Evolutionary conservation across 2,329 filamentous ascomycete species (phyloP), one percentile per base, ranked within the genome.

Genomic region (Shiraia bambusicola): DNA sequence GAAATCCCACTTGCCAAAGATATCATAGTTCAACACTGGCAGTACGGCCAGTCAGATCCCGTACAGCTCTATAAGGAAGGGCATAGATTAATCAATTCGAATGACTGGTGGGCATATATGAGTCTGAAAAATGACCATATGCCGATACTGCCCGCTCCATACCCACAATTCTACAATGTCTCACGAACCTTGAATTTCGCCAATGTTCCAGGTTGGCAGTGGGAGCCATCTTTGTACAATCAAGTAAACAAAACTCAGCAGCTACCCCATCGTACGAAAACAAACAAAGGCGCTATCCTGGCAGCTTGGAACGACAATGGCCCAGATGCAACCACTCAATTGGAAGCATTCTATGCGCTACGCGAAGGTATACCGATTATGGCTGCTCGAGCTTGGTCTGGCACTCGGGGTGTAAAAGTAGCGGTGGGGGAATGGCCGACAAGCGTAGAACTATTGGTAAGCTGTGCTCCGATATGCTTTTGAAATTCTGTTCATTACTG

Each of bases 61-160:
- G 52, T 73, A 0, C 47, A 63, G 8, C 66, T 76, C 0, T 59
- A 70, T 9, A 42, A 54, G 1, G 53, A 65, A 3, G 66, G 65
- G 2, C 74, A 75, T 42, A 41, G 61, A 0, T 25, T 74, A 8
- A 63, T 76, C 58, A 76, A 76, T 49, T 74, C 72, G 1, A 64
- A 76, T 30, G 74, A 76, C 47, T 75, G 72, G 72, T 76, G 73
- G 77, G 75, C 73, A 0, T 80, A 80, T 48, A 76, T 79, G 69
- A 73, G 71, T 4, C 52, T 80, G 37, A 80, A 80, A 44, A 80
- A 78, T 44, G 72, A 76, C 45, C 73, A 76, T 47, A 71, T 57
- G 36, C 74, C 73, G 2, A 75, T 75, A 26, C 41, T 70, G 0
- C 74, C 74, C 0, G 72, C 71, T 0, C 66, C 69, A 3, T 76